Conservation (phyloP, 73 alveolate species). For the Paramecium pentaurelia region DNA sequence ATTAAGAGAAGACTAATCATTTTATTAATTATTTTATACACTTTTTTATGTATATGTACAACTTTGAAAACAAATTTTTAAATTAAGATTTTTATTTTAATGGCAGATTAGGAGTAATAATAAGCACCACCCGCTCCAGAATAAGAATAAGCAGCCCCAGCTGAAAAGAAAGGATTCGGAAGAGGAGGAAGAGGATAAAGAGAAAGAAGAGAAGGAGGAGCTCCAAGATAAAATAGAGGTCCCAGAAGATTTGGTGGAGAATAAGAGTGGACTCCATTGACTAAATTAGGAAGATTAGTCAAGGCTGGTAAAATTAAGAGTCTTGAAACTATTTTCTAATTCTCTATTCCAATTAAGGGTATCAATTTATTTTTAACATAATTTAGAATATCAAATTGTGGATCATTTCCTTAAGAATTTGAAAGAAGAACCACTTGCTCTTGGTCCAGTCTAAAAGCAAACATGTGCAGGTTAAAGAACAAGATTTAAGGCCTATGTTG, state of each 20-base stretch:
- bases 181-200: slow-evolving; percentile 65
- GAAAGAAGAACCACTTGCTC: slow-evolving; percentile 99
- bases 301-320: slow-evolving; percentile 91
- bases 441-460: slow-evolving; percentile 99
- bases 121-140: background rate
- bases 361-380: slow-evolving; percentile 72
- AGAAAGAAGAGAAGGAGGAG: slow-evolving; percentile 71
- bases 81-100: background rate
- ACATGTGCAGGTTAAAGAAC: slow-evolving; percentile 99
- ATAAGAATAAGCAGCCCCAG: slow-evolving; percentile 14
- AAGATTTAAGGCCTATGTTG: slow-evolving; percentile 99
- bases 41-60: background rate
- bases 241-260: slow-evolving; percentile 94
- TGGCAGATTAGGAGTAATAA: background rate
- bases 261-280: slow-evolving; percentile 98
- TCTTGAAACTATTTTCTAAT: slow-evolving; percentile 98
- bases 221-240: slow-evolving; percentile 87
- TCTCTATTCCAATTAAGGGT: slow-evolving; percentile 99
- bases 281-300: slow-evolving; percentile 99
- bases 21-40: background rate
- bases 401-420: slow-evolving; percentile 83
- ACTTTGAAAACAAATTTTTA: background rate
- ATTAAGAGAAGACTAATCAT: background rate
- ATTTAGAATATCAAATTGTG: slow-evolving; percentile 72
- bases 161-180: slow-evolving; percentile 50